Percentiles rank a stretch among this genome's conserved stretches.
These are phyloP conservation scores for Rhodotorula sp. DNA, from an alignment of 1,284 basidiomycete genomes.

Conservation along the genomic window DNA sequence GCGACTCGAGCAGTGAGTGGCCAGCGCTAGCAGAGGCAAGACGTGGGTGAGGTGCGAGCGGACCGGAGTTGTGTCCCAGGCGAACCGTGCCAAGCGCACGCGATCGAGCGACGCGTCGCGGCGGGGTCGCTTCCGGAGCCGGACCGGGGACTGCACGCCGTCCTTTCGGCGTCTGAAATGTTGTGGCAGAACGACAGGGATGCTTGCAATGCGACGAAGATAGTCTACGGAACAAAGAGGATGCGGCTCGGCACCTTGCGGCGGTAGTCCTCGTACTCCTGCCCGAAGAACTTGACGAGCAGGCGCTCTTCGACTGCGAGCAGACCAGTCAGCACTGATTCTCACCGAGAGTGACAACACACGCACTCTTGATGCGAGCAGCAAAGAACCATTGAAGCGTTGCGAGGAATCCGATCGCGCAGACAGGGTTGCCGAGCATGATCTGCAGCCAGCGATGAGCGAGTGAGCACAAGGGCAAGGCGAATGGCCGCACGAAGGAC, in stretches of 20 bases:
- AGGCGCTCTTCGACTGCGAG: conserved; percentile 69
- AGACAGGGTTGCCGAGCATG: conserved; percentile 82
- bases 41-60: not conserved
- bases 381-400: conserved; percentile 86
- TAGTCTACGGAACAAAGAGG: conserved; percentile 59
- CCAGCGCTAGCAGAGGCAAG: too few relatives aligned
- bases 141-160: not conserved
- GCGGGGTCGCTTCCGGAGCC: not conserved
- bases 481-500: not conserved
- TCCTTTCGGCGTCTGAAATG: not conserved
- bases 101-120: not conserved
- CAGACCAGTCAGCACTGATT: too few relatives aligned
- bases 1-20: not conserved
- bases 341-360: too few relatives aligned
- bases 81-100: not conserved
- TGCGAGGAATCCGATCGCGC: conserved; percentile 58
- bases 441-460: conserved; percentile 59
- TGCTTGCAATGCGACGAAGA: not conserved
- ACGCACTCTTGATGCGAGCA: conserved; percentile 72
- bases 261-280: conserved; percentile 71
- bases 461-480: not conserved
- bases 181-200: too few relatives aligned
- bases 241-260: conserved; percentile 69
- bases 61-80: not conserved
- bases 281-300: conserved; percentile 76